Base-by-base conservation (phyloP, 768 basidiomycete species). In the Tulasnella calospora region DNA sequence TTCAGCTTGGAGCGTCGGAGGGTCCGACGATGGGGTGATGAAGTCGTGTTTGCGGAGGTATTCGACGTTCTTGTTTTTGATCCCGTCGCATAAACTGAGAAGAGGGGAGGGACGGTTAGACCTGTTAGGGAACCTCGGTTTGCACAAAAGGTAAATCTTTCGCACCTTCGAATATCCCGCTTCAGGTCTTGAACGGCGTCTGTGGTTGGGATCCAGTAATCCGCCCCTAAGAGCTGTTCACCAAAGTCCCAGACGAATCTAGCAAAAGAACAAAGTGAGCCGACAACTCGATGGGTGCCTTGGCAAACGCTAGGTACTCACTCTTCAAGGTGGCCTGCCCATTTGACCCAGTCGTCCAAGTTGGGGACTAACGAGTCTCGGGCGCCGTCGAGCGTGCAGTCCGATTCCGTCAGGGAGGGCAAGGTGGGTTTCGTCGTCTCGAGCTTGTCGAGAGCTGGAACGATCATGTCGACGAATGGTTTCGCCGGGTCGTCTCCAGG, bases 201-300 rank as follows among this genome's bases (percentile, higher is more conserved):
- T 33, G 61, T 67, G 27, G 61, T 67, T 23, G 61, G 61, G 30
- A 67, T 67, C 61, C 61, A 67, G 61, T 30, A 35, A 27, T 67
- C 61, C 15, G 15, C 30, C 30, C 61, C 61, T 27, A 67, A 35
- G 61, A 67, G 61, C 61, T 67, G 61, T 67, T 67, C 30, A 27
- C 61, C 61, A 67, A 67, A 67, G 61, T 67, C 61, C 61, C 61
- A 67, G 2, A 67, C 61, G 61, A 67, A 67, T 27, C 61, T 67
- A 35, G 33, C 30, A 67, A 57, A 27, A 5, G 27, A 30, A 35
- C 33, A 3, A 35, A 35, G 27, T 67, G 30, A 67, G 61, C 61
- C 6, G n/a, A 10, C 21, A 23, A n/a, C 27, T 67, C 30, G 15
- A 15, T 27, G 27, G n/a, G 30, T 7, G 30, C 27, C 61, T 33